phyloP scores from a whole-genome alignment of 306 rosid genomes.

The Mimosa bimucronata region DNA sequence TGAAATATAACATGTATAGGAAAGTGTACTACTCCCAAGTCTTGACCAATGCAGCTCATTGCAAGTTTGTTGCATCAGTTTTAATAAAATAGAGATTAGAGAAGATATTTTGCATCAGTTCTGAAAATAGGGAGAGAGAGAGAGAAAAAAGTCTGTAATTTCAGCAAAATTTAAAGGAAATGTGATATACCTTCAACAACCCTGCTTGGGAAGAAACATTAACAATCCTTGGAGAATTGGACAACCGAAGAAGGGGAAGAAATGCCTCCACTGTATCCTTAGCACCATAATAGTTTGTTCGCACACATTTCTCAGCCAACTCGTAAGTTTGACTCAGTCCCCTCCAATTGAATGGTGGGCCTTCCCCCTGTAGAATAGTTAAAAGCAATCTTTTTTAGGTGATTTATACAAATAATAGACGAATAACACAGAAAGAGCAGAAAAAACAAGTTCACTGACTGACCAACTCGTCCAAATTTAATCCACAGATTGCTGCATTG shows the following conservation, averaged over 20 bases:
- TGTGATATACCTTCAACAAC: slow-evolving; percentile 35
- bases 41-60: not conserved
- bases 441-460: not conserved
- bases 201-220: slow-evolving; percentile 45
- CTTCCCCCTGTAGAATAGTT: not conserved
- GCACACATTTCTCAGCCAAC: slow-evolving; percentile 38
- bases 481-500: slow-evolving; percentile 17
- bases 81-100: too few relatives aligned
- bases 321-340: slow-evolving; percentile 25
- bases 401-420: not conserved
- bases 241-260: slow-evolving; percentile 46
- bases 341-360: not conserved
- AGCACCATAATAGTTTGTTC: slow-evolving; percentile 47
- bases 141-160: too few relatives aligned
- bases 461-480: slow-evolving; percentile 7
- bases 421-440: not conserved
- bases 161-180: not conserved
- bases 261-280: slow-evolving; percentile 43
- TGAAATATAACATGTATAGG: not conserved
- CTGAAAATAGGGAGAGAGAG: too few relatives aligned
- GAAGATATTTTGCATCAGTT: too few relatives aligned
- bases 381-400: not conserved
- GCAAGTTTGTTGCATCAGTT: too few relatives aligned
- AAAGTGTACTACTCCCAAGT: not conserved
- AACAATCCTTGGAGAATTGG: slow-evolving; percentile 46